phyloP scores from a whole-genome alignment of 164 flowering plant genomes.

The Vitis rupestris region DNA sequence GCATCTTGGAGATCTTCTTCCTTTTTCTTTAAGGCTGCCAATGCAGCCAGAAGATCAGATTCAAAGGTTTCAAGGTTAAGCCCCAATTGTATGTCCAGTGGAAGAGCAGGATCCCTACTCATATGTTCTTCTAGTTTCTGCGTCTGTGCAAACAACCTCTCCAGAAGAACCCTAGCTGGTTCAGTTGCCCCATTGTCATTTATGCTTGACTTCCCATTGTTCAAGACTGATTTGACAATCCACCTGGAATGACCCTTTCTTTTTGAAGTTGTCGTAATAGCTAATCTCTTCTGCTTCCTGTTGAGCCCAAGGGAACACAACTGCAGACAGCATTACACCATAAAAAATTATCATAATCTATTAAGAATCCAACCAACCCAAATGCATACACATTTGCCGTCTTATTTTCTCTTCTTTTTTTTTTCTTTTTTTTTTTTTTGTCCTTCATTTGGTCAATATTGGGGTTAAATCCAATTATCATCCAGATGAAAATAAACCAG shows the following conservation, averaged over 20 bases:
- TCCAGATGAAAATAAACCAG: too few species aligned
- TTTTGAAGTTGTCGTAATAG: conserved; percentile 11
- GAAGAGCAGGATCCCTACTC: conserved; percentile 30
- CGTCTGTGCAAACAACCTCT: conserved; percentile 75
- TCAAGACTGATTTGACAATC: conserved; percentile 39
- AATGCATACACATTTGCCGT: too few species aligned
- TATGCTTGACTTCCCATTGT: conserved; percentile 33
- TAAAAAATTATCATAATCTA: not conserved
- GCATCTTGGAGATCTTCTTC: conserved; percentile 78
- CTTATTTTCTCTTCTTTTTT: too few species aligned
- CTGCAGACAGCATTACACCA: conserved; percentile 26
- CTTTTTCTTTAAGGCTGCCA: conserved; percentile 62
- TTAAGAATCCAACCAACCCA: not conserved
- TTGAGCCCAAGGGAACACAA: conserved; percentile 19
- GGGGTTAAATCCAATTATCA: too few species aligned
- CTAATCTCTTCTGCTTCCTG: conserved; percentile 26
- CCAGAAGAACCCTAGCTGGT: conserved; percentile 71
- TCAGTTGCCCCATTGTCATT: conserved; percentile 59
- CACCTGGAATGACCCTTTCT: conserved; percentile 17
- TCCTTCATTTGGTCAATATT: too few species aligned
- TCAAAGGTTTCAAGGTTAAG: conserved; percentile 56
- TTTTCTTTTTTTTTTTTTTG: too few species aligned
- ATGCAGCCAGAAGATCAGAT: conserved; percentile 67
- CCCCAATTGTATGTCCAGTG: conserved; percentile 32
- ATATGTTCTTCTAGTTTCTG: conserved; percentile 78